These are phyloP conservation scores for Fusarium citri DNA, from an alignment of 2,329 filamentous ascomycete genomes.

Conservation along the genomic window DNA sequence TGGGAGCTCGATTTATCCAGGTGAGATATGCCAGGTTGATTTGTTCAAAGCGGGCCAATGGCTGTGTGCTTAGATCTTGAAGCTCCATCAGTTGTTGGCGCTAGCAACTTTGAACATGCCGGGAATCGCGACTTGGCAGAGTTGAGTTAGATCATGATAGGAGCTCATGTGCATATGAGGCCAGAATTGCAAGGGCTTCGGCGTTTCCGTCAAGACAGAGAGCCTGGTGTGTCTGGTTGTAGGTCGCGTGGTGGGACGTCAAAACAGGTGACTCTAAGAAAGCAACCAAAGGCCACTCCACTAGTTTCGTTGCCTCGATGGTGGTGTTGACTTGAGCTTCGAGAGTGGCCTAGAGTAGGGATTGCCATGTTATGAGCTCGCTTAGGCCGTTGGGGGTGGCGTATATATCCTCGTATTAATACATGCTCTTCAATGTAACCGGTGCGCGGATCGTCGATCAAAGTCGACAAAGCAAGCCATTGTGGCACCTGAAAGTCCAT, in stretches of 20 bases:
- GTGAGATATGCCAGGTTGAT: conserved; percentile 11
- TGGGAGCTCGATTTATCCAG: conserved; percentile 4
- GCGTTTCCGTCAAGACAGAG: not conserved
- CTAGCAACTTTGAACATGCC: conserved; percentile 21
- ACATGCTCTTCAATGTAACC: conserved; percentile 21
- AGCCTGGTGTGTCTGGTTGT: not conserved
- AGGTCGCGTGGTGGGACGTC: conserved; percentile 8
- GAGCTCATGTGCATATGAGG: conserved; percentile 21
- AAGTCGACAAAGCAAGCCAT: conserved; percentile 1
- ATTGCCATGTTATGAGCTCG: not conserved
- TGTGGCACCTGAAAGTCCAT: not conserved
- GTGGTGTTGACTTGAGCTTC: conserved; percentile 8
- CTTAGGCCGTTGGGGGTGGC: conserved; percentile 22
- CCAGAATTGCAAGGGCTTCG: conserved; percentile 23
- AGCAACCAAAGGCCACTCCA: not conserved
- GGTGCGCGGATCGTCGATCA: conserved; percentile 20
- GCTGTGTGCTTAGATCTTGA: conserved; percentile 10
- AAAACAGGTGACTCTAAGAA: conserved; percentile 6
- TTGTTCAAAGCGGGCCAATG: conserved; percentile 28
- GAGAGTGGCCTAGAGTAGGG: not conserved
- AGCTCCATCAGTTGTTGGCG: conserved; percentile 37
- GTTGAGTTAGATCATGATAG: not conserved
- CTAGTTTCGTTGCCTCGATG: not conserved
- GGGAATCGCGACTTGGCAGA: conserved; percentile 16
- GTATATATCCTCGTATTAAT: not conserved